A percentile compares a stretch with the other conserved stretches of the same genome.
Evolutionary conservation across 148 eudicot genomes (phyloP).

Genomic region (Selenicereus undatus): DNA sequence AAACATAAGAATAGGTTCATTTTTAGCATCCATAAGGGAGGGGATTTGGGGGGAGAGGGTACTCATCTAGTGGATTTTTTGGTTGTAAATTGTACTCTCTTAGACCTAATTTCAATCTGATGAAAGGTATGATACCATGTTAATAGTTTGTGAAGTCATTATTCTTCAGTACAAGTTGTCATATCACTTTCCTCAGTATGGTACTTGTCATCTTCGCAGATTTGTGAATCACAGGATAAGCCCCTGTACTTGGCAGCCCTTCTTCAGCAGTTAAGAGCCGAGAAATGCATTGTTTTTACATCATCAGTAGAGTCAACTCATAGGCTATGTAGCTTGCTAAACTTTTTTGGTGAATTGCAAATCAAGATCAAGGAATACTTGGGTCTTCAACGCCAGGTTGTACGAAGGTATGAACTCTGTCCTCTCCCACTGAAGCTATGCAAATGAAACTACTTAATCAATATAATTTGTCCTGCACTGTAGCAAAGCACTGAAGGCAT

Average conservation of each 20-base stretch:
- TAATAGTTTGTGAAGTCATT: not conserved
- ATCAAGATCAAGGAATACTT: constrained; percentile 78
- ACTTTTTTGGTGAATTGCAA: constrained; percentile 61
- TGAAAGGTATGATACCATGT: not conserved
- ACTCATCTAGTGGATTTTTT: not conserved
- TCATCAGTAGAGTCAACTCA: constrained; percentile 87
- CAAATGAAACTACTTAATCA: not conserved
- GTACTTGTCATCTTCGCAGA: constrained; percentile 42
- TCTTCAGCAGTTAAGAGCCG: constrained; percentile 64
- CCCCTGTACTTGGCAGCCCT: constrained; percentile 75
- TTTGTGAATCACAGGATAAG: constrained; percentile 70
- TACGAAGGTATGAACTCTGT: constrained; percentile 56
- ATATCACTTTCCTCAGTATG: not conserved
- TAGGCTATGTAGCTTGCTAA: constrained; percentile 61
- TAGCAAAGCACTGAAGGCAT: constrained; percentile 76
- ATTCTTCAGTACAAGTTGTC: not conserved
- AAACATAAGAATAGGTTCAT: not conserved
- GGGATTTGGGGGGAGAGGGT: not conserved
- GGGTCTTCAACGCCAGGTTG: constrained; percentile 70
- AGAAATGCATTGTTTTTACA: constrained; percentile 89
- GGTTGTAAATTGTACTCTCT: not conserved
- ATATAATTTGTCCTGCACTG: constrained; percentile 2
- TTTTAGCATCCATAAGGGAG: not conserved
- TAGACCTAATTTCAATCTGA: not conserved
- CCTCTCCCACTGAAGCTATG: not conserved